Base-by-base conservation (phyloP, 768 basidiomycete genomes). In the Agrocybe praecox region DNA sequence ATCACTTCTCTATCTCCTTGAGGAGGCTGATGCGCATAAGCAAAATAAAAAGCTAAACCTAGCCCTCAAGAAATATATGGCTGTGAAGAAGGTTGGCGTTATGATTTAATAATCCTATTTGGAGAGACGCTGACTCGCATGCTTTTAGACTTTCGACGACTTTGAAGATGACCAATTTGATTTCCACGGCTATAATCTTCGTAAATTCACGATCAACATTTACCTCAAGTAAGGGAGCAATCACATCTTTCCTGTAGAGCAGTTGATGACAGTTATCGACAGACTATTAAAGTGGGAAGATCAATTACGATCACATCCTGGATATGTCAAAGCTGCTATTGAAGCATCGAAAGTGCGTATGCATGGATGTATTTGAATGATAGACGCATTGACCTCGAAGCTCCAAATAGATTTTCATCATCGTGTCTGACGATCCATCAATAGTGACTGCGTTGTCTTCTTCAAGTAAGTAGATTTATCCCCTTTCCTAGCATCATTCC, bases 131-230 rank as follows among this genome's bases (percentile, higher is more conserved):
- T 92, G 92, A 74, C 88, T 15, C 18, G 5, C 26, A 29, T 29
- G 9, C 8, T 15, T 10, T 18, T 45, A 29, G 26, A 9, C 9
- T 10, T 98, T 96, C 69, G 82, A 88, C 52, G 90, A 90, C 51
- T 83, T 91, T 61, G 94, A 97, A 61, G 94, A 98, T 62, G 96
- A 97, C 66, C 95, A 98, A 72, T 98, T 90, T 64, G 97, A 99
- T 71, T 99, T 99, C 80, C 97, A 99, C 69, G 86, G 90, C 7
- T 99, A 98, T 71, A 92, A 92, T 62, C 62, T 98, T 62, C 87
- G 97, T 52, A 94, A 92, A 64, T 91, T 88, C 65, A 96, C 91
- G 8, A 74, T 98, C 32, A 89, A 87, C 52, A 85, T 93, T 12
- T 98, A 98, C 69, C 58, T 91, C 52, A 84, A 86, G 96, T 98